Conservation (phyloP, 2,329 filamentous ascomycete species). For the Didymella arachidicola region DNA sequence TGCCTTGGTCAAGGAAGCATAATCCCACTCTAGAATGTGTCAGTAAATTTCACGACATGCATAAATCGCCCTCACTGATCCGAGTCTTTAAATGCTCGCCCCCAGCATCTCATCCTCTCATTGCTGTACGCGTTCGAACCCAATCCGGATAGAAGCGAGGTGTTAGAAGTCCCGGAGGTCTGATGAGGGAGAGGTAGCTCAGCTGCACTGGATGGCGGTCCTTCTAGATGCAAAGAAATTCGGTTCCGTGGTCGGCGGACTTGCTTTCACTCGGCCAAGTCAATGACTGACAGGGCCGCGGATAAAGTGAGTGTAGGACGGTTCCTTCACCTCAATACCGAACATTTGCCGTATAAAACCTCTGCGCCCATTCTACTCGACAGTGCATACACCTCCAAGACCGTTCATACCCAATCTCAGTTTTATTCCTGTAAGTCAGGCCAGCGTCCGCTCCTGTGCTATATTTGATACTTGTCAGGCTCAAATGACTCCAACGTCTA, state of each 20-base stretch:
- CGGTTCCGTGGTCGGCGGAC: too few relatives aligned
- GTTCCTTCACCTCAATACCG: slow-evolving; percentile 10
- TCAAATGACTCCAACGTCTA: slow-evolving; percentile 2
- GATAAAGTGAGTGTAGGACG: not conserved
- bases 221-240: too few relatives aligned
- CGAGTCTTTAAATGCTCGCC: too few relatives aligned
- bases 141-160: not conserved
- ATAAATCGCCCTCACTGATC: too few relatives aligned
- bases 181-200: not conserved
- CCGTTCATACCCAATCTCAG: not conserved
- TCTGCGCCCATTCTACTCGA: not conserved
- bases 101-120: too few relatives aligned
- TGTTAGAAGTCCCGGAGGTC: not conserved
- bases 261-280: not conserved
- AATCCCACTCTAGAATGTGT: not conserved
- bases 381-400: not conserved
- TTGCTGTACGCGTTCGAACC: too few relatives aligned
- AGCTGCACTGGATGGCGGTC: not conserved
- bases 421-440: not conserved
- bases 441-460: not conserved
- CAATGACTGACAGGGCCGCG: not conserved
- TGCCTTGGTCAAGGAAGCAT: not conserved
- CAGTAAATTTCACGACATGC: not conserved
- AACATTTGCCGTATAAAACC: not conserved
- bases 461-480: not conserved